Base-by-base conservation (phyloP, 129 eudicot species). In the Pseudognaphalium luteoalbum region DNA sequence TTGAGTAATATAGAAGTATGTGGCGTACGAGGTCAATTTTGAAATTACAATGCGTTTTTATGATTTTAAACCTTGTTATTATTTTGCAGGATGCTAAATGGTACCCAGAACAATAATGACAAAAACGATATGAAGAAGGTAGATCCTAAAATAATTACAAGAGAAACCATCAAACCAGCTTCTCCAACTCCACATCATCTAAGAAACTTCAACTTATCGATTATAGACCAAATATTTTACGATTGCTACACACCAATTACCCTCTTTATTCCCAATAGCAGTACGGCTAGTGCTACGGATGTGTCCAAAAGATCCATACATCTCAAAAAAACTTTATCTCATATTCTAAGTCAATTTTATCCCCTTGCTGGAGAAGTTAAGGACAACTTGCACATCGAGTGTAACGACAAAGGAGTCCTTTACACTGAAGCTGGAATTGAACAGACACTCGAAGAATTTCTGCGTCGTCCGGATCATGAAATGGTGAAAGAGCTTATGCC, bases 131-230 rank as follows among this genome's bases (percentile, higher is more conserved):
- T 34, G 1, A 14, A 16, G 5, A 51, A 19, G 12, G 75, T 79
- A 66, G 72, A 79, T 29, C 63, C 73, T 39, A 52, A 75, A 33
- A 54, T 68, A 47, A 75, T 59, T 20, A 68, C 80, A 14, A 25
- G 6, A 56, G 78, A 71, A 35, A 71, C 28, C 16, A 34, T 81
- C 60, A 77, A 71, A 56, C 81, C 85, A 21, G 51, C 74, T 47
- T 29, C 44, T 37, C 81, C 81, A 37, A 81, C 81, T 3, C 81
- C 85, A 11, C 12, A 28, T 14, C 78, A 71, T 72, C 58, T 81
- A 42, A 56, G 30, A 58, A 25, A 20, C 77, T 39, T 33, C 39
- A 73, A 41, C 47, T 58, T 78, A 7, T 81, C 85, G 1, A 22
- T 50, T 32, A 25, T 81, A 11, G 84, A 81, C 61, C 80, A 74